Evolutionary conservation across 2,329 filamentous ascomycete genomes (phyloP), one percentile per base, ranked within the genome.

Genomic region (Nemania bipapillata): DNA sequence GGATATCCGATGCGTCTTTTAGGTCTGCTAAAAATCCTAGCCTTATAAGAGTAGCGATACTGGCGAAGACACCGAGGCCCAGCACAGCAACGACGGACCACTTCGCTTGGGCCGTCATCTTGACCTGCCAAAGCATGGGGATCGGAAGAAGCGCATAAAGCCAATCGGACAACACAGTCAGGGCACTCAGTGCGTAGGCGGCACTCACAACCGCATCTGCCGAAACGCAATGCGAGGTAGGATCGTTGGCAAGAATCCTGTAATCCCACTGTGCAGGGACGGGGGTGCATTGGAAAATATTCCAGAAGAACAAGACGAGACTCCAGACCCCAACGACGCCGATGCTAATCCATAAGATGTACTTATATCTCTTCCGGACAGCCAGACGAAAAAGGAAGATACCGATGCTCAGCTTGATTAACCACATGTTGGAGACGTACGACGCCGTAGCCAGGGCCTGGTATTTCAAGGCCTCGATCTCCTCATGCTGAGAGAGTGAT

Each of bases 381-480:
- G 85, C 82, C 17, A 87, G 78, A 5, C 84, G 81, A 20, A 87
- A 75, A 8, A 87, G 80, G 68, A 86, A 86, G 66, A 87, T 78
- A 37, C 82, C 83, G 56, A 87, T 86, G 76, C 86, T 86, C 58
- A 87, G 77, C 76, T 88, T 88, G 77, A 86, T 83, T 68, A 87
- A 83, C 81, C 86, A 83, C 85, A 88, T 87, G 68, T 86, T 81
- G 9, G 83, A 70, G 52, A 87, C 78, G 63, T 87, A 87, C 1
- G 82, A 82, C 6, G 81, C 83, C 0, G 85, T 84, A 11, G 84
- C 83, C 32, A 87, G 72, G 26, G 85, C 83, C 79, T 87, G 85
- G 78, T 82, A 86, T 81, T 86, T 86, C 50, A 86, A 78, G 6
- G 83, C 84, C n/a, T 78, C 74, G 22, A 86, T 82, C 59, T 82